Percentiles rank a stretch among this genome's conserved stretches.
phyloP scores from a whole-genome alignment of 1,284 basidiomycete species.

The Pyrrhoderma lamaoense region DNA sequence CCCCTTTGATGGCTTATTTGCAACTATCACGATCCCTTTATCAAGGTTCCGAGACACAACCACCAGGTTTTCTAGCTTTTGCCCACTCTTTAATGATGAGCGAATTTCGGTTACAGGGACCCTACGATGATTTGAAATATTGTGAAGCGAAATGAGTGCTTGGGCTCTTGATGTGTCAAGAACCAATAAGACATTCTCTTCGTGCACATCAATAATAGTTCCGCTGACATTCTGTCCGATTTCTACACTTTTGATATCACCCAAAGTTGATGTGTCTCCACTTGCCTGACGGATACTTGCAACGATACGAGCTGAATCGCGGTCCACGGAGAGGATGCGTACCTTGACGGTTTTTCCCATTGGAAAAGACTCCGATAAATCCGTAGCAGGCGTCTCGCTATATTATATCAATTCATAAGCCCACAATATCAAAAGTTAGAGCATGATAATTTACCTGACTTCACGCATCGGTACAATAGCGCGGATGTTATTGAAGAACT shows the following conservation, averaged over 20 bases:
- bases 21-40: conserved; percentile 84
- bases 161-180: conserved; percentile 67
- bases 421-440: background rate
- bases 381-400: conserved; percentile 58
- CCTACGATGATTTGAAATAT: conserved; percentile 78
- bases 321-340: conserved; percentile 70
- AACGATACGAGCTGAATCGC: conserved; percentile 58
- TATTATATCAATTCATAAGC: no score
- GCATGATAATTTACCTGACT: conserved; percentile 53
- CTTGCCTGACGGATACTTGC: conserved; percentile 86
- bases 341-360: conserved; percentile 85
- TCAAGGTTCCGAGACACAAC: conserved; percentile 89
- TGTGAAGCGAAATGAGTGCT: conserved; percentile 80
- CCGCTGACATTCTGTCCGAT: conserved; percentile 74
- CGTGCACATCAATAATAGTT: conserved; percentile 70
- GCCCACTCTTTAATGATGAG: conserved; percentile 59
- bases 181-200: conserved; percentile 72
- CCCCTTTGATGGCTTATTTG: conserved; percentile 56
- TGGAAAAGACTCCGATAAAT: conserved; percentile 65
- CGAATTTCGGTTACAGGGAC: conserved; percentile 67
- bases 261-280: conserved; percentile 39
- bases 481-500: conserved; percentile 87
- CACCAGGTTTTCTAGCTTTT: conserved; percentile 70
- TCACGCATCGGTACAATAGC: conserved; percentile 80
- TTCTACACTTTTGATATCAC: conserved; percentile 66